Conservation (phyloP, 768 basidiomycete species). For the Clitopilus passeckerianus region DNA sequence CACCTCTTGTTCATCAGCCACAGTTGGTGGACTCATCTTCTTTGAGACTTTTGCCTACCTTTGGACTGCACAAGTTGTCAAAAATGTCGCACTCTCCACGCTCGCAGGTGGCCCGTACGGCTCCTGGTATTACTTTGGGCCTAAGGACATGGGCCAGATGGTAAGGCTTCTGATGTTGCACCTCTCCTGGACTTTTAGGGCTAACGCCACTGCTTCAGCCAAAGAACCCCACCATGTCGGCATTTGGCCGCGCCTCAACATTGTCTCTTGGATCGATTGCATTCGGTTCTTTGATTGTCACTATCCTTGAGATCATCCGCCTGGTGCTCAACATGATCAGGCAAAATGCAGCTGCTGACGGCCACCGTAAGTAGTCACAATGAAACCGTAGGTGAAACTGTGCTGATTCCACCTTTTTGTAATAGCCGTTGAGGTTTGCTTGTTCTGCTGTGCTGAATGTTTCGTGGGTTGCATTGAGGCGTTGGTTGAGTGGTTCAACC, state of each 20-base stretch:
- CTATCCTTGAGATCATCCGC: constrained; percentile 65
- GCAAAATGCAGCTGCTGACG: constrained; percentile 57
- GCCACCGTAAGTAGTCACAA: constrained; percentile 49
- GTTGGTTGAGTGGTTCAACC: constrained; percentile 77
- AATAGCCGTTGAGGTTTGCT: constrained; percentile 63
- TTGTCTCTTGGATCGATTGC: constrained; percentile 81
- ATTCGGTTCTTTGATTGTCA: constrained; percentile 81
- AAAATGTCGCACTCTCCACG: constrained; percentile 73
- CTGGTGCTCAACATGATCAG: constrained; percentile 55
- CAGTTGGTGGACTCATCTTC: constrained; percentile 75
- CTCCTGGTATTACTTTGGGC: constrained; percentile 84
- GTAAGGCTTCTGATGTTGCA: constrained; percentile 20
- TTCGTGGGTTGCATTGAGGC: constrained; percentile 68
- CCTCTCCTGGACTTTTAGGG: neutral
- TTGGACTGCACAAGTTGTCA: constrained; percentile 81
- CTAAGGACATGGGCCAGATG: constrained; percentile 59
- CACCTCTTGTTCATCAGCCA: constrained; percentile 58
- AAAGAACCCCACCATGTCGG: constrained; percentile 61
- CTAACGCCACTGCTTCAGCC: constrained; percentile 34
- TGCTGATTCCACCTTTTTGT: too few relatives aligned
- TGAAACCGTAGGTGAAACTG: neutral
- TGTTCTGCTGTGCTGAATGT: constrained; percentile 77
- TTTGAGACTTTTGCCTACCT: constrained; percentile 80
- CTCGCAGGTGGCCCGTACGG: constrained; percentile 79
- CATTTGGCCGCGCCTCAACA: constrained; percentile 73